Conservation (phyloP, 1,139 yeast genomes). For the Magnusiomyces suaveolens region DNA sequence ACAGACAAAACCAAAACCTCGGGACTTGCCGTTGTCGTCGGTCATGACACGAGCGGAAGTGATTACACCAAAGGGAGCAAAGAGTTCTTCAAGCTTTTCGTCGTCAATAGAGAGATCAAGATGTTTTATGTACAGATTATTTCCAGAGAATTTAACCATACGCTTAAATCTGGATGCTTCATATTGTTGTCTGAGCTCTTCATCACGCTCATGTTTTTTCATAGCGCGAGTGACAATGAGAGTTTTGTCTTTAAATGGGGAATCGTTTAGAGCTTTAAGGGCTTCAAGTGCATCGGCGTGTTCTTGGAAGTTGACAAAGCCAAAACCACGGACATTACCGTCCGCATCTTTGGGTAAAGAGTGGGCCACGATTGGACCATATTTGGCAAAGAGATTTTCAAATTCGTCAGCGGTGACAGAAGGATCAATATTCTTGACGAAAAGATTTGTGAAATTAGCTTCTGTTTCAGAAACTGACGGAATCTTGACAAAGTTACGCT, state of each 20-base stretch:
- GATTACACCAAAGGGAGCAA: conserved; percentile 76
- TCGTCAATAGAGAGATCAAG: conserved; percentile 77
- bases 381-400: conserved; percentile 28
- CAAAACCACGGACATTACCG: conserved; percentile 80
- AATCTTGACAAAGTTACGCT: not conserved
- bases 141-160: too few relatives aligned
- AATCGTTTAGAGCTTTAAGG: conserved; percentile 69
- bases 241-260: conserved; percentile 63
- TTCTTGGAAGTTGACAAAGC: conserved; percentile 71
- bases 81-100: conserved; percentile 69
- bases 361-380: conserved; percentile 52
- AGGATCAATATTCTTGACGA: conserved; percentile 66
- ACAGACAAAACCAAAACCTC: conserved; percentile 93
- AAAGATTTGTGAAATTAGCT: conserved; percentile 79
- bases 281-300: conserved; percentile 78
- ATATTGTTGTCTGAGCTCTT: conserved; percentile 76
- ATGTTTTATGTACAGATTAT: conserved; percentile 82
- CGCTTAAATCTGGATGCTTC: conserved; percentile 7
- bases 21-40: conserved; percentile 77
- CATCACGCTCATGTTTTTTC: conserved; percentile 82
- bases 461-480: conserved; percentile 63
- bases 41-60: conserved; percentile 88
- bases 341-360: conserved; percentile 62
- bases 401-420: conserved; percentile 11
- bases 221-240: conserved; percentile 89